These are phyloP conservation scores for Vanilla planifolia DNA, from an alignment of 106 monocot species.

Conservation along the genomic window DNA sequence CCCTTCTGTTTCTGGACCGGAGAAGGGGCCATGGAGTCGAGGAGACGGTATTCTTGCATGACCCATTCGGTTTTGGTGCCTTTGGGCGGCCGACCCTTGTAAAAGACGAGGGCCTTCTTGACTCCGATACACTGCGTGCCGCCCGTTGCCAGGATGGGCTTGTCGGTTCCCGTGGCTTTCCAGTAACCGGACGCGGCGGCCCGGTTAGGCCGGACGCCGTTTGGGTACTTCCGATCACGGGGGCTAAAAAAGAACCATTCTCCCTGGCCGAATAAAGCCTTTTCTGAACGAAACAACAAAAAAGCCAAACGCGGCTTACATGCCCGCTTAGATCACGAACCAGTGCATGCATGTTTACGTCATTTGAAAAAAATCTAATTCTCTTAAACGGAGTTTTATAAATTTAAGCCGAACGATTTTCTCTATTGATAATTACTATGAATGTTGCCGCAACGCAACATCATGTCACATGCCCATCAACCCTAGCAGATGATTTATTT, in stretches of 20 bases:
- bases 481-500: too few species aligned
- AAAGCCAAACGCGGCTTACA: too few species aligned
- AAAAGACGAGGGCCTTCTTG: conserved; percentile 38
- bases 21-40: conserved; percentile 8
- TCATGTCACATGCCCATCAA: too few species aligned
- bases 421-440: too few species aligned
- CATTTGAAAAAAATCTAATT: too few species aligned
- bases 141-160: conserved; percentile 27
- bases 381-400: too few species aligned
- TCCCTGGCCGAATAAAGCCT: conserved; percentile 31
- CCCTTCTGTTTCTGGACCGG: conserved; percentile 1
- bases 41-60: conserved; percentile 59
- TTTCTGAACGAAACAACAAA: conserved; percentile 2
- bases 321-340: too few species aligned
- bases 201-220: conserved; percentile 21
- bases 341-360: too few species aligned
- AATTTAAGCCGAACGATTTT: too few species aligned
- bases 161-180: conserved; percentile 44
- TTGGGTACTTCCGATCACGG: conserved; percentile 24
- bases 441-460: too few species aligned
- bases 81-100: conserved; percentile 25
- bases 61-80: conserved; percentile 55
- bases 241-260: conserved; percentile 39
- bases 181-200: conserved; percentile 31
- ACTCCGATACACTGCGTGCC: conserved; percentile 31